Base-by-base conservation (phyloP, 352 stramenopile species). In the Pythium monospermum region DNA sequence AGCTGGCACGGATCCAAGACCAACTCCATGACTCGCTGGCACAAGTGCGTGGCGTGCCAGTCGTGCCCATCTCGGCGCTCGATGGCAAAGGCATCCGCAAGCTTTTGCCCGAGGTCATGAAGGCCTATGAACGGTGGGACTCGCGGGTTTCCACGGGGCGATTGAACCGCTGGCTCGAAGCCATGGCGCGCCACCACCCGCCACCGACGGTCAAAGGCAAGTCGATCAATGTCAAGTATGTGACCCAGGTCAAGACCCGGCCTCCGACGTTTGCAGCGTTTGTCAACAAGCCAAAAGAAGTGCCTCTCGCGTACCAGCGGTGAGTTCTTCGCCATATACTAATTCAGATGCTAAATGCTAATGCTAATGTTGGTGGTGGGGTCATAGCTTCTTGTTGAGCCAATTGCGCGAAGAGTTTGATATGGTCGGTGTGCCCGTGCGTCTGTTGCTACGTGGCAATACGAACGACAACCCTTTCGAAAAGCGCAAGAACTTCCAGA, bases 161-260 rank as follows among this genome's bases (percentile, higher is more conserved):
- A 3, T 44, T 93, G 19, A 93, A 93, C 57, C 79, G 82, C 19
- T 93, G 82, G 82, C 74, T 93, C 31, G 83, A 88, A 53, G 77
- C 83, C 28, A 93, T 93, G 78, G 72, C 71, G 27, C 76, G 80
- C 21, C 83, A 93, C 59, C 83, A 93, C 63, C 80, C 80, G 38
- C 80, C 83, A 36, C 83, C 83, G 56, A 87, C 76, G 4, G 58
- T 90, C 53, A 88, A 87, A 53, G 83, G 83, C 65, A 93, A 93
- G 69, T 71, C 75, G 45, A 60, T 91, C 30, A 93, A 93, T 58
- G 62, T 93, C 71, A 93, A 93, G 66, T 93, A 93, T 73, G 74
- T 82, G 46, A 91, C 83, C 27, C 83, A 93, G 57, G 76, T 93
- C 42, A 93, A 91, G 69, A 73, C 77, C 2, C 77, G 83, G 0